Evolutionary conservation across 257 asterid genomes (phyloP).

Genomic region (Gentiana macrophylla): DNA sequence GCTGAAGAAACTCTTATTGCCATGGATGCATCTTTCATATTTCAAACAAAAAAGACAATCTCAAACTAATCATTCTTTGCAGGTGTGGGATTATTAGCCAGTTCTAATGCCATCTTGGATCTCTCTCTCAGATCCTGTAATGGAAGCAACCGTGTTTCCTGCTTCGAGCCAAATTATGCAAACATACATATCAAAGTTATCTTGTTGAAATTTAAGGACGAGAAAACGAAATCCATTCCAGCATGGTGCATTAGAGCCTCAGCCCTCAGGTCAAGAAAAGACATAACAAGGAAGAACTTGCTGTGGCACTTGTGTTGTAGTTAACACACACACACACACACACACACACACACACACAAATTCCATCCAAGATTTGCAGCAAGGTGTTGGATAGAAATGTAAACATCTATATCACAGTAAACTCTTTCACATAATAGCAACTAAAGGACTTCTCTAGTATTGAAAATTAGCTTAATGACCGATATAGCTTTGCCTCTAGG

Average conservation of each 20-base stretch:
- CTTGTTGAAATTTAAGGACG: not conserved
- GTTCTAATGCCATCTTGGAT: slow-evolving; percentile 50
- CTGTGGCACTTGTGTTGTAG: too few species aligned
- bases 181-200: not conserved
- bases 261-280: not conserved
- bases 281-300: not conserved
- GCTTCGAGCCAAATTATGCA: slow-evolving; percentile 12
- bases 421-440: too few species aligned
- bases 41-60: too few species aligned
- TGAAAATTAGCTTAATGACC: too few species aligned
- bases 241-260: not conserved
- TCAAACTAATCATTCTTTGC: slow-evolving; percentile 24
- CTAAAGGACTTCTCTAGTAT: too few species aligned
- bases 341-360: too few species aligned
- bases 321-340: too few species aligned
- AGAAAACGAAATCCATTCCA: not conserved
- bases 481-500: too few species aligned
- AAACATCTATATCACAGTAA: too few species aligned
- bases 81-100: slow-evolving; percentile 14
- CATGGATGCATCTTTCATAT: too few species aligned
- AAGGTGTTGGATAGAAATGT: too few species aligned
- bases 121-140: slow-evolving; percentile 47
- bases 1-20: not conserved
- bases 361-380: too few species aligned
- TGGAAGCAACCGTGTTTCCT: slow-evolving; percentile 52